Evolutionary conservation across 495 filamentous ascomycete species (phyloP).

Genomic region (Hypoxylon intermedium): DNA sequence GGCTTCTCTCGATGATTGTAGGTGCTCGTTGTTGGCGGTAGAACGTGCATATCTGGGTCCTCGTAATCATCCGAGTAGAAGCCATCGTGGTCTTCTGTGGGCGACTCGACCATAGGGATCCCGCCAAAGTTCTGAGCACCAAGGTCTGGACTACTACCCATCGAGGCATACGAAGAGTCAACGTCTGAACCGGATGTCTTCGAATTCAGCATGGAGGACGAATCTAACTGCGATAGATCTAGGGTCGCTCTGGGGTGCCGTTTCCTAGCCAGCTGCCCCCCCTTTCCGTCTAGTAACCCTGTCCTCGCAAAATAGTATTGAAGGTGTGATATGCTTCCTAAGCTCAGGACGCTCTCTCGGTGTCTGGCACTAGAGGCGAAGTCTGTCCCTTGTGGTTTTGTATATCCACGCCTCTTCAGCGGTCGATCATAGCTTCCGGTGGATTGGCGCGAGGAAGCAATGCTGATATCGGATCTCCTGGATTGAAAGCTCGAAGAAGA

Average conservation of each 20-base stretch:
- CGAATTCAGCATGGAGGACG: slow-evolving; percentile 48
- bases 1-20: slow-evolving; percentile 88
- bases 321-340: slow-evolving; percentile 95
- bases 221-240: slow-evolving; percentile 55
- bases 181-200: slow-evolving; percentile 50
- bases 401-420: slow-evolving; percentile 78
- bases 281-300: slow-evolving; percentile 90
- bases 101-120: slow-evolving; percentile 61
- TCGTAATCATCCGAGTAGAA: slow-evolving; percentile 66
- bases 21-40: slow-evolving; percentile 94
- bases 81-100: slow-evolving; percentile 61
- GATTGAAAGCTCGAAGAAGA: slow-evolving; percentile 55
- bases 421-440: slow-evolving; percentile 52
- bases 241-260: slow-evolving; percentile 65
- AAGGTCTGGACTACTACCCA: slow-evolving; percentile 63
- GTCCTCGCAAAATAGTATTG: slow-evolving; percentile 99
- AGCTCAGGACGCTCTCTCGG: slow-evolving; percentile 90
- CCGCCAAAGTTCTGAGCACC: slow-evolving; percentile 46
- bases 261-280: slow-evolving; percentile 78
- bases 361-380: slow-evolving; percentile 90
- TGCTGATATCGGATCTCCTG: slow-evolving; percentile 46
- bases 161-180: slow-evolving; percentile 63
- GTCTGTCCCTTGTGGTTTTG: slow-evolving; percentile 86
- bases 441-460: slow-evolving; percentile 54
- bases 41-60: slow-evolving; percentile 72